Evolutionary conservation across 2,329 filamentous ascomycete genomes (phyloP).

Genomic region (Penicillium paneum): DNA sequence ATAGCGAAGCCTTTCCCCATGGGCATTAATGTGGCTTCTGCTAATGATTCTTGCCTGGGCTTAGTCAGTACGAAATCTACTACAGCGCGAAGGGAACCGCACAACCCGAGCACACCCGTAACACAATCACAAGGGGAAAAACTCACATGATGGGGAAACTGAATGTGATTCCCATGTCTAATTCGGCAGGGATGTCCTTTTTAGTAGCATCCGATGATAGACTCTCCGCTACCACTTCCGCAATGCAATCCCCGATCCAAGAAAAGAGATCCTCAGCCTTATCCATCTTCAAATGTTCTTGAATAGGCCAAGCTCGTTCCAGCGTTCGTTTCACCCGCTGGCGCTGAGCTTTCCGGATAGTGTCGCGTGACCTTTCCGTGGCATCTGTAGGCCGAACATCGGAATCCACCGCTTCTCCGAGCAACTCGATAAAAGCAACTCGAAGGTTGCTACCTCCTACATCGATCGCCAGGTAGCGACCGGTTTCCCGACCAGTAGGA

Average conservation of each 20-base stretch:
- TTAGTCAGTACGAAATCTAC: constrained; percentile 13
- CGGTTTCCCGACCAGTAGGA: constrained; percentile 52
- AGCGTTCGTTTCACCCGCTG: constrained; percentile 48
- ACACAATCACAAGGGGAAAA: not conserved
- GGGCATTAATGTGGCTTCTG: constrained; percentile 55
- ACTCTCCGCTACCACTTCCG: constrained; percentile 63
- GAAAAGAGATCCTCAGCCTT: constrained; percentile 71
- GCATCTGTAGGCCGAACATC: constrained; percentile 32
- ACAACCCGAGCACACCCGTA: not conserved
- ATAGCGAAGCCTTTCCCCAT: constrained; percentile 60
- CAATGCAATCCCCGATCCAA: constrained; percentile 79
- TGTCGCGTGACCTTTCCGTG: constrained; percentile 42
- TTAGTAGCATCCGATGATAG: constrained; percentile 41
- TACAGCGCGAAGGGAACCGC: not conserved
- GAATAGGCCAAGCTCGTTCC: constrained; percentile 54
- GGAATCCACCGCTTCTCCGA: constrained; percentile 43
- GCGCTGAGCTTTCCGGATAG: constrained; percentile 46
- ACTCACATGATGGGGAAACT: constrained; percentile 51
- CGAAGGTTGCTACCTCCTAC: constrained; percentile 57
- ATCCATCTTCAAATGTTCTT: constrained; percentile 57
- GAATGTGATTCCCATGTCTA: constrained; percentile 51
- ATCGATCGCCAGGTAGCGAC: constrained; percentile 56
- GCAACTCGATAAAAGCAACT: constrained; percentile 55
- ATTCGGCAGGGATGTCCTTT: constrained; percentile 42
- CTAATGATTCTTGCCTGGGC: constrained; percentile 50